These are phyloP conservation scores for Adiantum capillusveneris DNA, from an alignment of 75 land plant genomes.

Conservation along the genomic window DNA sequence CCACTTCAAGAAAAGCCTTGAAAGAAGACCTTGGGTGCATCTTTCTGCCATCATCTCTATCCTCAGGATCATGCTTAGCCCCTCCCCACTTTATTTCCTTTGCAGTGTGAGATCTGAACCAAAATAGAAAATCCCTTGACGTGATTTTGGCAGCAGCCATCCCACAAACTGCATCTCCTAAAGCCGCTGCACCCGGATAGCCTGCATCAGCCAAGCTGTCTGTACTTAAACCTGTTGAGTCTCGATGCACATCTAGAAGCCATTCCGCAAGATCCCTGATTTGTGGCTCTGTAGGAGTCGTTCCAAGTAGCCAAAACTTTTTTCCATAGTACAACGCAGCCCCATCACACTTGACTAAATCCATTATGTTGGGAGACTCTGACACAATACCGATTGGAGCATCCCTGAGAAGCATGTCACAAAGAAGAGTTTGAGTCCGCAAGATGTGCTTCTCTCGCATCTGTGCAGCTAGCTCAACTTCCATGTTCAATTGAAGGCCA, in stretches of 20 bases:
- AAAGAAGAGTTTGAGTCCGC: conserved; percentile 82
- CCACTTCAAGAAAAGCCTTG: conserved; percentile 92
- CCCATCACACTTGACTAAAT: conserved; percentile 94
- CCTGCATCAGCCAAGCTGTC: conserved; percentile 94
- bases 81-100: conserved; percentile 99
- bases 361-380: conserved; percentile 93
- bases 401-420: conserved; percentile 95
- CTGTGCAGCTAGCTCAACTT: conserved; percentile 78
- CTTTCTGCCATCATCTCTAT: conserved; percentile 86
- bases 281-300: conserved; percentile 80
- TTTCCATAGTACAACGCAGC: conserved; percentile 84
- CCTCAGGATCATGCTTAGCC: conserved; percentile 91
- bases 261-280: conserved; percentile 85
- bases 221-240: conserved; percentile 93
- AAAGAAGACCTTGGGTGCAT: conserved; percentile 98
- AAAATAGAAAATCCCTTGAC: conserved; percentile 81
- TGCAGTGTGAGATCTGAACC: conserved; percentile 98
- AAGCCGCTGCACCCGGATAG: conserved; percentile 73
- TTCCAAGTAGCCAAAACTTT: conserved; percentile 65
- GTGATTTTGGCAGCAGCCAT: conserved; percentile 95
- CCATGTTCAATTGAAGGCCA: conserved; percentile 95
- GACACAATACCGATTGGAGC: conserved; percentile 93
- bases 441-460: conserved; percentile 79
- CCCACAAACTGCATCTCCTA: conserved; percentile 96
- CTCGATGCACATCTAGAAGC: conserved; percentile 72